These are phyloP conservation scores for Cunninghamia lanceolata DNA, from an alignment of 75 land plant genomes.

Conservation along the genomic window DNA sequence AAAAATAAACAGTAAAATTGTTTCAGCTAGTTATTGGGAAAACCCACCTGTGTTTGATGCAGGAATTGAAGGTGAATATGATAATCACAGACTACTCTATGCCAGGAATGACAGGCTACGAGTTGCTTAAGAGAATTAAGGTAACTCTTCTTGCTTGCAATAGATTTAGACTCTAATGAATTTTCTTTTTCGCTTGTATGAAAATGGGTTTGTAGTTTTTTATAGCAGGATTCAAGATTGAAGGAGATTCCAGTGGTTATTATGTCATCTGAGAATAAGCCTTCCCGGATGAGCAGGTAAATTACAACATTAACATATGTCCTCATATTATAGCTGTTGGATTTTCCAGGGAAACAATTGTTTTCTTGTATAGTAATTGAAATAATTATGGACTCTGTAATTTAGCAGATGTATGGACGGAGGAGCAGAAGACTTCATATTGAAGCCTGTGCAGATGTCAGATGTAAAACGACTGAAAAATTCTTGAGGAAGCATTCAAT, in stretches of 20 bases:
- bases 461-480: not conserved
- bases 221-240: slow-evolving; percentile 17
- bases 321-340: too few species aligned
- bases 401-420: not conserved
- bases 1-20: too few species aligned
- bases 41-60: slow-evolving; percentile 8
- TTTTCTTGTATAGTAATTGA: not conserved
- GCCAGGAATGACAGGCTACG: slow-evolving; percentile 94
- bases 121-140: slow-evolving; percentile 79
- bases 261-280: slow-evolving; percentile 41
- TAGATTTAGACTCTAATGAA: not conserved
- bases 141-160: slow-evolving; percentile 17
- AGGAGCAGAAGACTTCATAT: not conserved
- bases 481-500: too few species aligned
- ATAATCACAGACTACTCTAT: slow-evolving; percentile 90
- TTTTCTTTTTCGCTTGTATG: not conserved
- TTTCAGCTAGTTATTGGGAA: too few species aligned
- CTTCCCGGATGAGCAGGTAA: slow-evolving; percentile 31
- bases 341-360: not conserved
- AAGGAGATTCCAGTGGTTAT: slow-evolving; percentile 45
- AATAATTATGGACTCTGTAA: not conserved
- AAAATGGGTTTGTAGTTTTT: not conserved
- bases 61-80: slow-evolving; percentile 63
- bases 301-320: not conserved
- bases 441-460: not conserved